Evolutionary conservation across 768 basidiomycete genomes (phyloP).

Genomic region (Crassisporium funariophilum): DNA sequence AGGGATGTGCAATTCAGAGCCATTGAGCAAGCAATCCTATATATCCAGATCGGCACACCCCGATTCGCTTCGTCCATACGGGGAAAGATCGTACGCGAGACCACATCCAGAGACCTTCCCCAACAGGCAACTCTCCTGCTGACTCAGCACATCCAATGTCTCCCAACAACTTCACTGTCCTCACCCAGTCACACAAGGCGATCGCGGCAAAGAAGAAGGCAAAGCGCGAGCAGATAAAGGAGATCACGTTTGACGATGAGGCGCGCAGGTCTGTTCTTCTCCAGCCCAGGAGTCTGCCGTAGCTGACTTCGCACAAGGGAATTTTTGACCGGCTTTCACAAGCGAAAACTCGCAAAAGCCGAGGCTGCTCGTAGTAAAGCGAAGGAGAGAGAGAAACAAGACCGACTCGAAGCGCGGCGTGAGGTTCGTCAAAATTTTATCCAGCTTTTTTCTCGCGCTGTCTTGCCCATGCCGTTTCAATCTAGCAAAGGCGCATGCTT

Average conservation of each 20-base stretch:
- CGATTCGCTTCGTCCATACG: constrained; percentile 1
- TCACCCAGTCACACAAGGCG: constrained; percentile 65
- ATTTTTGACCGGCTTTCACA: constrained; percentile 92
- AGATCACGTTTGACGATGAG: constrained; percentile 85
- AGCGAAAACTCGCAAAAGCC: constrained; percentile 83
- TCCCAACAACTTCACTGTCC: constrained; percentile 46
- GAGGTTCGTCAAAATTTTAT: constrained; percentile 53
- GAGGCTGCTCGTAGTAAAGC: constrained; percentile 78
- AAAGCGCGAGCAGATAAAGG: constrained; percentile 68
- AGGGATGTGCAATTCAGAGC: no score
- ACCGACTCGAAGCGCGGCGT: constrained; percentile 70
- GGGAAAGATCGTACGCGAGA: constrained; percentile 6
- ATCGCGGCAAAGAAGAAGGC: constrained; percentile 70
- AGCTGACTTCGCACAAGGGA: constrained; percentile 53
- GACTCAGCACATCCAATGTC: constrained; percentile 15
- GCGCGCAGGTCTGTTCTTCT: constrained; percentile 61
- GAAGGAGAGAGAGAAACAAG: constrained; percentile 74
- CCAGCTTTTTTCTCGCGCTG: constrained; percentile 5
- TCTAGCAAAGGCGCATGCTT: constrained; percentile 75
- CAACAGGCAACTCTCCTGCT: constrained; percentile 18
- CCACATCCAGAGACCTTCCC: constrained; percentile 16
- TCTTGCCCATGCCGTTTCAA: constrained; percentile 15
- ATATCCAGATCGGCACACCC: background rate
- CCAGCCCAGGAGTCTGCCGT: constrained; percentile 13
- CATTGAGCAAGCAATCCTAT: no score